Base-by-base conservation (phyloP, 2,329 filamentous ascomycete genomes). In the Fusarium sp. region DNA sequence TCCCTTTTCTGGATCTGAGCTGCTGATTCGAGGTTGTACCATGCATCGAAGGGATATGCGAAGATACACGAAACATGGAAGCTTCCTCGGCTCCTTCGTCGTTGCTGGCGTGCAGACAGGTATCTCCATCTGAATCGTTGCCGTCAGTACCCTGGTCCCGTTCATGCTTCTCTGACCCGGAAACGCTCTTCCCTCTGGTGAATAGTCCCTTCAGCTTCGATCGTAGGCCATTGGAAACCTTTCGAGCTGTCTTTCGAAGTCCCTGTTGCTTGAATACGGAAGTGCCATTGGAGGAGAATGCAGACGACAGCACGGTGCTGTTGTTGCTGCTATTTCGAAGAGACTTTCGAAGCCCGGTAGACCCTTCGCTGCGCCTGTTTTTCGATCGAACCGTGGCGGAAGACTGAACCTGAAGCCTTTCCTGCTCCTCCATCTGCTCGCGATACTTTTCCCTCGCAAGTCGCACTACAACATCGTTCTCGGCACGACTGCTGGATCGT, bases 181-280 rank as follows among this genome's bases (percentile, higher is more conserved):
- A 64, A 1, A 42, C 45, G 34, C 73, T 76, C 60, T 78, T 81
- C 5, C 78, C 65, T 45, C 78, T 75, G 20, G 77, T 74, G 58
- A 84, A 84, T 1, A 84, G 60, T 4, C 77, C 82, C 79, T 87
- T 92, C 68, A 94, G 76, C 67, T 87, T 93, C 57, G 85, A 87
- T 76, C 87, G 92, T 42, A 94, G 77, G 0, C 87, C 89, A 18
- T 85, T 87, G 0, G 92, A 93, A 16, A 91, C 89, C 35, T 90
- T 91, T 27, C 92, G 86, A 13, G 89, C 88, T 60, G 87, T 90
- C 34, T 83, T 82, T 54, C 84, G 86, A 31, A 91, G 74, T 5
- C 79, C 78, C 9, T 74, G 68, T 11, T 78, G 77, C 61, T 80
- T 83, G 6, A 76, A 62, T 5, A 75, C 9, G 9, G 77, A 69